phyloP scores from a whole-genome alignment of 495 filamentous ascomycete species.

The Hypoxylon crocopeplum region DNA sequence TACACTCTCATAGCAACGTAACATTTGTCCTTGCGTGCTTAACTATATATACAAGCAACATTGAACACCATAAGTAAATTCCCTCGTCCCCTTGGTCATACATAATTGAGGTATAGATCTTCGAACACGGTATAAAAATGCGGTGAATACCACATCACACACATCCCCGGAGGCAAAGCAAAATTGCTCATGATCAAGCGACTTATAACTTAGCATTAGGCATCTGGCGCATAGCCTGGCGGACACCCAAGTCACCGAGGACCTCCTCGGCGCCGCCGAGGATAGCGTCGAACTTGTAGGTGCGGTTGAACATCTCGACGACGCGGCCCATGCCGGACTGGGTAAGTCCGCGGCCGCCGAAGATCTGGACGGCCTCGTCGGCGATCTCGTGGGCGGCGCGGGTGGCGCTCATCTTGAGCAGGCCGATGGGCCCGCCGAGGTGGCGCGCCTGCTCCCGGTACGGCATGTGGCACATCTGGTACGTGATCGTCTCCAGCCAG shows the following conservation, averaged over 20 bases:
- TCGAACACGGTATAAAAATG: no score
- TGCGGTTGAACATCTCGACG: constrained; percentile 82
- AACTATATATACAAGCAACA: no score
- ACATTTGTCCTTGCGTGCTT: no score
- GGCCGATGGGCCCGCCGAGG: constrained; percentile 80
- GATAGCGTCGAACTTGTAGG: constrained; percentile 90
- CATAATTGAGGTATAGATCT: no score
- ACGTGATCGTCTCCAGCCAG: constrained; percentile 81
- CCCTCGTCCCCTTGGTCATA: no score
- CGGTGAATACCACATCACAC: no score
- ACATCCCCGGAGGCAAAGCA: background rate
- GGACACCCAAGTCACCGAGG: constrained; percentile 79
- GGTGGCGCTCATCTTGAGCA: constrained; percentile 81
- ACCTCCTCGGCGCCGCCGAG: constrained; percentile 87
- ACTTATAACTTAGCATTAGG: constrained; percentile 79
- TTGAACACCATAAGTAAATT: no score
- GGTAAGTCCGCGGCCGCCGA: constrained; percentile 81
- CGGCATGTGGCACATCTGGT: constrained; percentile 88
- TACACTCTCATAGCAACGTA: no score
- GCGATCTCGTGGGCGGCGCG: constrained; percentile 81
- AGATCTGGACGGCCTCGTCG: constrained; percentile 84
- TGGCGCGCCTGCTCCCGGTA: constrained; percentile 78
- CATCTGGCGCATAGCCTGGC: constrained; percentile 82
- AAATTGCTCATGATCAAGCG: background rate
- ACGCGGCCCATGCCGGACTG: constrained; percentile 82